A percentile compares a stretch with the other conserved stretches of the same genome.
These are phyloP conservation scores for Daldinia childiae DNA, from an alignment of 495 filamentous ascomycete species.

Conservation along the genomic window DNA sequence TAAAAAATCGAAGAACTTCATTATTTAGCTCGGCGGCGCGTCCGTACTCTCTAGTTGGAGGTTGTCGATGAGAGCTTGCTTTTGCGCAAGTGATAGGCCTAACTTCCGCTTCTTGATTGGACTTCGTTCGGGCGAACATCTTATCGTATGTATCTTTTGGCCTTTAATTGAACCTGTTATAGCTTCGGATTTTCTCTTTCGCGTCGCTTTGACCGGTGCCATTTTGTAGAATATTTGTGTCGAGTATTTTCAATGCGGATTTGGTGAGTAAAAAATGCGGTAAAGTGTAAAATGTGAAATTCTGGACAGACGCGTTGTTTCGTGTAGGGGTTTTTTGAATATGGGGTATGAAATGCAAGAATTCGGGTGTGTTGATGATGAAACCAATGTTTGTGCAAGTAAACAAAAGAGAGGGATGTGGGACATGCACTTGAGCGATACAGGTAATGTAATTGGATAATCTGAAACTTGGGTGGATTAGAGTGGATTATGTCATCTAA, in stretches of 20 bases:
- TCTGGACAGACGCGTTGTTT: conserved; percentile 8
- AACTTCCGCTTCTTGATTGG: conserved; percentile 67
- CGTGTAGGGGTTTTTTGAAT: conserved; percentile 19
- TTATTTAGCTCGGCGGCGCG: neutral
- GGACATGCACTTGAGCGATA: conserved; percentile 5
- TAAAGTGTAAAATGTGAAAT: neutral
- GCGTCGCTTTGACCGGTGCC: conserved; percentile 59
- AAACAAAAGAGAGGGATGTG: conserved; percentile 36
- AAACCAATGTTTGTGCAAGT: conserved; percentile 35
- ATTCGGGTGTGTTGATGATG: conserved; percentile 33
- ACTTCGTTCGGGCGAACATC: conserved; percentile 56
- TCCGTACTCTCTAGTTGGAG: conserved; percentile 88
- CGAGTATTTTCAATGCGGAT: conserved; percentile 11
- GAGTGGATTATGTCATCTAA: neutral
- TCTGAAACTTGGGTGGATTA: neutral
- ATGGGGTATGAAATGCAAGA: conserved; percentile 23
- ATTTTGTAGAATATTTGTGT: conserved; percentile 49
- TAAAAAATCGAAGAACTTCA: conserved; percentile 7
- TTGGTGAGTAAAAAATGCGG: conserved; percentile 7
- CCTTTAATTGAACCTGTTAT: conserved; percentile 49
- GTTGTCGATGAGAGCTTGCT: conserved; percentile 91
- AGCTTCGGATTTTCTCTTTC: conserved; percentile 70
- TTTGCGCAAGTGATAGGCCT: conserved; percentile 78
- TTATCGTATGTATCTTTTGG: conserved; percentile 55
- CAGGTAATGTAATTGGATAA: conserved; percentile 21